These are phyloP conservation scores for Phoma sp. DNA, from an alignment of 2,329 filamentous ascomycete species.

Conservation along the genomic window DNA sequence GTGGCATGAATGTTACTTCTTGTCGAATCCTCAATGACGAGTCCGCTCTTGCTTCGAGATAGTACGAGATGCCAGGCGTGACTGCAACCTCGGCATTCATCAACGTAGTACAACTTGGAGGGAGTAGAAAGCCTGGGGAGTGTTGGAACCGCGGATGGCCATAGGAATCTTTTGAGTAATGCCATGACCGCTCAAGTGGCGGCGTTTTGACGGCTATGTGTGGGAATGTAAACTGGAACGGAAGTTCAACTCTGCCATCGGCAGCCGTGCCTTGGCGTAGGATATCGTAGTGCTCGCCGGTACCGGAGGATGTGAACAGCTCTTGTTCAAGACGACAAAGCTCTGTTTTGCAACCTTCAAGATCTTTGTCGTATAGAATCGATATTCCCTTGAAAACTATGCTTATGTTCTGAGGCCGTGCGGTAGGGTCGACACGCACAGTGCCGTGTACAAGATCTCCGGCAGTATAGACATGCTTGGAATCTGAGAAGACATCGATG, in stretches of 20 bases:
- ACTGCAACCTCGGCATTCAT: conserved; percentile 7
- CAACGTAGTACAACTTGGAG: conserved; percentile 22
- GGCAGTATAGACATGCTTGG: conserved; percentile 24
- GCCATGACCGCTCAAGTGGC: conserved; percentile 20
- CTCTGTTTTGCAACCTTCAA: conserved; percentile 19
- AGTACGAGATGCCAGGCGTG: conserved; percentile 23
- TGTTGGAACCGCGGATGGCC: conserved; percentile 35
- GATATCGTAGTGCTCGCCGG: conserved; percentile 30
- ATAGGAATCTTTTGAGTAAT: conserved; percentile 24
- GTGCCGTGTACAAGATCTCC: conserved; percentile 30
- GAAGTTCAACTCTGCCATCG: conserved; percentile 33
- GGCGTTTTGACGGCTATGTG: conserved; percentile 21
- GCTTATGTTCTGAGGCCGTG: conserved; percentile 26
- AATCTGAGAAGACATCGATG: conserved; percentile 20
- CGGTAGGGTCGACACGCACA: conserved; percentile 27
- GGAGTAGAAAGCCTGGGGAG: conserved; percentile 27
- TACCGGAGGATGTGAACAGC: conserved; percentile 27
- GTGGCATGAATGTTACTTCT: conserved; percentile 14
- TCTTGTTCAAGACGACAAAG: conserved; percentile 26
- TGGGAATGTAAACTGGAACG: conserved; percentile 36
- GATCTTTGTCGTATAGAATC: conserved; percentile 18
- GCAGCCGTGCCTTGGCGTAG: conserved; percentile 26
- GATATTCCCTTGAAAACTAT: conserved; percentile 25
- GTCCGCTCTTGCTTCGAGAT: conserved; percentile 22
- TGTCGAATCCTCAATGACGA: conserved; percentile 14